Percentiles rank a stretch among this genome's conserved stretches.
Evolutionary conservation across 179 eudicot species (phyloP).

Genomic region (Amaranthus tricolor): DNA sequence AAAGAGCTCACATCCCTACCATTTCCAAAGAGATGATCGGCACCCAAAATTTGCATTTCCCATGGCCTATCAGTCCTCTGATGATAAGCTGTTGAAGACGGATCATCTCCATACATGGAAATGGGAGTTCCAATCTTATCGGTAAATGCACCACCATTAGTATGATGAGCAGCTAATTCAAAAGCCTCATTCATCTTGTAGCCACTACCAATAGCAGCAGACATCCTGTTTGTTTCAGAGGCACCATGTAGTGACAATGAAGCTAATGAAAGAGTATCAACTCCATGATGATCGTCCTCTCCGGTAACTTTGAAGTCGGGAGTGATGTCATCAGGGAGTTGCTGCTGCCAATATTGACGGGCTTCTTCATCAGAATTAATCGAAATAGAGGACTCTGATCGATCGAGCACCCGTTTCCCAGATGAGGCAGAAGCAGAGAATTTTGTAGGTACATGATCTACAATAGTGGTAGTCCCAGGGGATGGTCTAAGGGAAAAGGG

Average conservation of each 20-base stretch:
- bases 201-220: constrained; percentile 42
- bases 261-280: constrained; percentile 51
- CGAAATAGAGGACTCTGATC: constrained; percentile 76
- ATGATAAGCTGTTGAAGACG: constrained; percentile 44
- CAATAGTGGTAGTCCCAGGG: constrained; percentile 31
- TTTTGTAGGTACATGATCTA: constrained; percentile 32
- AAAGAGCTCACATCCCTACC: constrained; percentile 40
- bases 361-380: constrained; percentile 86
- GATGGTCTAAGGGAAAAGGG: constrained; percentile 72
- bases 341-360: constrained; percentile 81
- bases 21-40: constrained; percentile 49
- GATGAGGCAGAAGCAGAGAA: constrained; percentile 29
- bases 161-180: constrained; percentile 40
- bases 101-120: constrained; percentile 48
- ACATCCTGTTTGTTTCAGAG: constrained; percentile 38
- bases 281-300: constrained; percentile 51
- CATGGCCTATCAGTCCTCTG: constrained; percentile 49
- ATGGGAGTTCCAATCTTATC: constrained; percentile 46
- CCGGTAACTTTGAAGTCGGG: constrained; percentile 77
- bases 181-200: constrained; percentile 48
- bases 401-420: constrained; percentile 51
- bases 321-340: constrained; percentile 96
- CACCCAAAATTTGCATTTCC: constrained; percentile 47
- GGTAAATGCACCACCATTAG: constrained; percentile 37
- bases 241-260: constrained; percentile 55